These are phyloP conservation scores for Triangularia setosa DNA, from an alignment of 2,329 filamentous ascomycete genomes.

Conservation along the genomic window DNA sequence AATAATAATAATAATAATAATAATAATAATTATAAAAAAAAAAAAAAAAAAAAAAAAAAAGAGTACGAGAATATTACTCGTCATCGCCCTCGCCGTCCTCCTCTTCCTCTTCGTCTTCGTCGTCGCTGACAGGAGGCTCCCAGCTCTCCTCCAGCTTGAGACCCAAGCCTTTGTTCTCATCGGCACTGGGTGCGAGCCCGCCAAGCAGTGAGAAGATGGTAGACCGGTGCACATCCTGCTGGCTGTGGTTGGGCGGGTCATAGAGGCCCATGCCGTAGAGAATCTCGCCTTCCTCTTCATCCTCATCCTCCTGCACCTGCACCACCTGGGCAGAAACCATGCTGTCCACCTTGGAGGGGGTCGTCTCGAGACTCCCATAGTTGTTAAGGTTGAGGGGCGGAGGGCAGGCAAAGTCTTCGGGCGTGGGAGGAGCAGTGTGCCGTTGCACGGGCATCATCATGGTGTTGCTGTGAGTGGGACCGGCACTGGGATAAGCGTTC, in stretches of 20 bases:
- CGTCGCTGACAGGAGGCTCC: slow-evolving; percentile 61
- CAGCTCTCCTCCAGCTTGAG: slow-evolving; percentile 77
- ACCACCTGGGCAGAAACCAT: neutral
- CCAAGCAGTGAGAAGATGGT: slow-evolving; percentile 54
- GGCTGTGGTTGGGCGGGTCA: slow-evolving; percentile 60
- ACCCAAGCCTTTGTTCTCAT: slow-evolving; percentile 42
- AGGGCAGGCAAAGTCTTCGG: slow-evolving; percentile 45
- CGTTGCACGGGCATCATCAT: neutral
- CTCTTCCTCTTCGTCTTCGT: slow-evolving; percentile 50
- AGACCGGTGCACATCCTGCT: slow-evolving; percentile 51
- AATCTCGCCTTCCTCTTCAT: slow-evolving; percentile 60
- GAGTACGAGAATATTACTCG: slow-evolving; percentile 33
- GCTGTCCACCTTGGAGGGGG: neutral
- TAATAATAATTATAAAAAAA: too few species aligned
- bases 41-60: neutral
- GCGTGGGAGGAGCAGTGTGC: slow-evolving; percentile 54
- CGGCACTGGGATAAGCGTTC: slow-evolving; percentile 16
- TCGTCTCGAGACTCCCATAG: slow-evolving; percentile 1
- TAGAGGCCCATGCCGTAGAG: slow-evolving; percentile 81
- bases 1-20: too few species aligned
- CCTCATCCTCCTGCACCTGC: slow-evolving; percentile 46
- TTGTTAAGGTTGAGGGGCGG: slow-evolving; percentile 1
- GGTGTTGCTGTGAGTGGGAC: neutral
- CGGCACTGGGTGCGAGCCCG: slow-evolving; percentile 53
- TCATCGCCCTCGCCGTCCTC: slow-evolving; percentile 45